A percentile compares a stretch with the other conserved stretches of the same genome.
Conservation (phyloP, 192 early-diverging fungal species). For the Backusella liffmaniae region DNA sequence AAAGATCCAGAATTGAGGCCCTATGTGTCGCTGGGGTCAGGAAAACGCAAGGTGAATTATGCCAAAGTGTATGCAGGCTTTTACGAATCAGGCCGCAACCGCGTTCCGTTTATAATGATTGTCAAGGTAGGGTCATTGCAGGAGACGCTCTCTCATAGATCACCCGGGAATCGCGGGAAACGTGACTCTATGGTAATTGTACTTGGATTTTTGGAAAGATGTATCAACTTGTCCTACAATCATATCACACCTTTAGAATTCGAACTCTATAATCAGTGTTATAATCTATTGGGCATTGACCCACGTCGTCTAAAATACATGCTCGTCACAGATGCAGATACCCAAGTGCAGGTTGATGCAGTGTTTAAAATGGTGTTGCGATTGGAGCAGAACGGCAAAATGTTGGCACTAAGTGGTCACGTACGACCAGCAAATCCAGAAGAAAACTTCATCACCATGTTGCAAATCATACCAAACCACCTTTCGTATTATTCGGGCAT, state of each 20-base stretch:
- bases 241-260: slow-evolving; percentile 67
- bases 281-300: slow-evolving; percentile 60
- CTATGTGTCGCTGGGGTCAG: slow-evolving; percentile 51
- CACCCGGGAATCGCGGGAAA: slow-evolving; percentile 79
- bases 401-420: slow-evolving; percentile 67
- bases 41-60: slow-evolving; percentile 59
- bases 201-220: slow-evolving; percentile 81
- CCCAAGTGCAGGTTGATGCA: slow-evolving; percentile 57
- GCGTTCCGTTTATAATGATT: slow-evolving; percentile 61
- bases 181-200: slow-evolving; percentile 86
- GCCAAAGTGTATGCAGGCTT: slow-evolving; percentile 72
- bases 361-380: slow-evolving; percentile 48
- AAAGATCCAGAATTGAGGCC: slow-evolving; percentile 44
- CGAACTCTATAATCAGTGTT: slow-evolving; percentile 66
- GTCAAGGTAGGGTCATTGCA: slow-evolving; percentile 60
- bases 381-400: slow-evolving; percentile 51
- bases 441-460: slow-evolving; percentile 59
- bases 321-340: slow-evolving; percentile 67
- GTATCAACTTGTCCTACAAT: slow-evolving; percentile 55
- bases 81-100: slow-evolving; percentile 48
- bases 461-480: slow-evolving; percentile 69
- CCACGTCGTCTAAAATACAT: slow-evolving; percentile 64
- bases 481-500: slow-evolving; percentile 58
- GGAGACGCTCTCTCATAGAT: slow-evolving; percentile 31
- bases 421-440: slow-evolving; percentile 64